Evolutionary conservation across 176 grass and related monocot species (phyloP).

Genomic region (Oropetium thomaeum): DNA sequence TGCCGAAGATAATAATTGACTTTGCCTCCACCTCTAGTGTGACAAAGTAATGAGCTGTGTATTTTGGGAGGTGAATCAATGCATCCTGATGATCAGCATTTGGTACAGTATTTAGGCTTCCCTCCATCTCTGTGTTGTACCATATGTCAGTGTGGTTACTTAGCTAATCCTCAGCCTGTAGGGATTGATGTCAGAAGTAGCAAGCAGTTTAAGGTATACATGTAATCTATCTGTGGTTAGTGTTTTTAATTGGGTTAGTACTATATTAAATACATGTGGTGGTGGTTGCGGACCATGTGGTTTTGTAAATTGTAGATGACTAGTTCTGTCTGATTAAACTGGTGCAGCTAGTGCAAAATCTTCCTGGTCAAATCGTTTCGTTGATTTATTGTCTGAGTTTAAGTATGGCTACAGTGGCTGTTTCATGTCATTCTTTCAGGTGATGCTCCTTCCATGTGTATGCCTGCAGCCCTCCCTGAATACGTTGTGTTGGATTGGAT

Average conservation of each 20-base stretch:
- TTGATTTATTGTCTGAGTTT: background rate
- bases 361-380: background rate
- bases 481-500: no score
- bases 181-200: constrained; percentile 25
- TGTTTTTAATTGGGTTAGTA: constrained; percentile 12
- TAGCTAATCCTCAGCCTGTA: constrained; percentile 33
- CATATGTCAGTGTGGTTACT: constrained; percentile 21
- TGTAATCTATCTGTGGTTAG: constrained; percentile 31
- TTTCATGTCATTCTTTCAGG: background rate
- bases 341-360: background rate
- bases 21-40: background rate
- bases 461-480: no score
- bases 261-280: constrained; percentile 7
- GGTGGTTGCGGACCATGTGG: background rate
- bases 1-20: constrained; percentile 5
- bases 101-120: background rate
- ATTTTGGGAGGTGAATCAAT: constrained; percentile 11
- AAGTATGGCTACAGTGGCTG: background rate
- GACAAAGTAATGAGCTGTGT: background rate
- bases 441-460: no score
- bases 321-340: background rate
- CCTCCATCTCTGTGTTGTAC: background rate
- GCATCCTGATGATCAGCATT: background rate
- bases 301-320: constrained; percentile 13
- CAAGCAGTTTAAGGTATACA: constrained; percentile 43